These are phyloP conservation scores for Solanum virginianum DNA, from an alignment of 257 asterid species.

Conservation along the genomic window DNA sequence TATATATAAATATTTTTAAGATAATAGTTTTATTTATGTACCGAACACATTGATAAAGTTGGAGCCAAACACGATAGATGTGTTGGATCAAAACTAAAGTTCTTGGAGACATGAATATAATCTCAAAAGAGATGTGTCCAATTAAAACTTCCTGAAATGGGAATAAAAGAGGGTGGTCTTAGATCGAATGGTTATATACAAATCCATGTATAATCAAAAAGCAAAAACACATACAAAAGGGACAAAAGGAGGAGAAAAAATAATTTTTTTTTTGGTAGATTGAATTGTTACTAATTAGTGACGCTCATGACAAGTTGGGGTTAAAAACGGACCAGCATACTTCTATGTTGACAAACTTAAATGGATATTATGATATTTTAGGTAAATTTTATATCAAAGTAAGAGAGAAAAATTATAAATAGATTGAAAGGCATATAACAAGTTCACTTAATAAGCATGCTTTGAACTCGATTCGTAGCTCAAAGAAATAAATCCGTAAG, in stretches of 20 bases:
- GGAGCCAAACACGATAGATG: background rate
- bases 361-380: background rate
- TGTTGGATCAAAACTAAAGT: background rate
- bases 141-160: slow-evolving; percentile 26
- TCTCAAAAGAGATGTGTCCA: slow-evolving; percentile 12
- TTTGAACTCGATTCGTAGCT: background rate
- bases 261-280: background rate
- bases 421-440: too few species aligned
- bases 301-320: background rate
- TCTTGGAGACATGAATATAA: background rate
- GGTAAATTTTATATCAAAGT: background rate
- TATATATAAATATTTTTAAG: too few species aligned
- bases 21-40: background rate
- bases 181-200: slow-evolving; percentile 45
- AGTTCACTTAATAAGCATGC: background rate
- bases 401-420: background rate
- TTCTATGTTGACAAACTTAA: background rate
- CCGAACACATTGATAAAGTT: background rate
- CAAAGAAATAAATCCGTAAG: background rate
- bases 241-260: background rate
- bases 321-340: background rate
- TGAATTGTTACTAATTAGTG: background rate
- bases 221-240: background rate
- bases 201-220: slow-evolving; percentile 33
- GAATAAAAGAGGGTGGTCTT: slow-evolving; percentile 22